phyloP scores from a whole-genome alignment of 2,329 filamentous ascomycete genomes.

The Xylariaceae sp. region DNA sequence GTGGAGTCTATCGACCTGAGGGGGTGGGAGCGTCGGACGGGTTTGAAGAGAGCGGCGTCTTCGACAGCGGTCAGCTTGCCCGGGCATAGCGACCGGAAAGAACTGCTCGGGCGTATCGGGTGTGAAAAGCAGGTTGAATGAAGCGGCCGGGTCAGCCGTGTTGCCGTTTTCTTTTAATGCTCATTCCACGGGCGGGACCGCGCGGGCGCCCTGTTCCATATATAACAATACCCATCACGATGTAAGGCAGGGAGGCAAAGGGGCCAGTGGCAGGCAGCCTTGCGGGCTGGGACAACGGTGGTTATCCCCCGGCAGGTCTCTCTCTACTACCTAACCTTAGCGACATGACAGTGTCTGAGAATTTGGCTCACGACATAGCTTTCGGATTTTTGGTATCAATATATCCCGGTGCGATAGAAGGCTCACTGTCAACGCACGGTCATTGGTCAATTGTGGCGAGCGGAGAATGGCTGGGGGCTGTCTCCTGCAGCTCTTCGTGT shows the following conservation, averaged over 20 bases:
- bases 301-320: too few relatives aligned
- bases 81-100: constrained; percentile 71
- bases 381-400: neutral
- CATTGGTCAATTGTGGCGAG: too few relatives aligned
- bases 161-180: too few relatives aligned
- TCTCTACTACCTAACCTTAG: neutral
- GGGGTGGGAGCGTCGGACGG: constrained; percentile 53
- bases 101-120: constrained; percentile 73
- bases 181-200: too few relatives aligned
- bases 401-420: neutral
- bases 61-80: constrained; percentile 60
- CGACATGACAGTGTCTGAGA: constrained; percentile 1
- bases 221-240: too few relatives aligned
- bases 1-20: constrained; percentile 65
- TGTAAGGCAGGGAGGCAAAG: too few relatives aligned
- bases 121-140: constrained; percentile 69
- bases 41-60: constrained; percentile 48
- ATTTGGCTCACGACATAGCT: constrained; percentile 23
- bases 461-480: too few relatives aligned
- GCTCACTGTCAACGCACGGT: too few relatives aligned
- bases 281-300: too few relatives aligned
- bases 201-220: too few relatives aligned
- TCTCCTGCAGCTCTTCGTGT: too few relatives aligned
- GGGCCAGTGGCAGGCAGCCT: too few relatives aligned
- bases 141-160: constrained; percentile 9